phyloP scores from a whole-genome alignment of 306 rosid genomes.

The Cicer cuneatum region DNA sequence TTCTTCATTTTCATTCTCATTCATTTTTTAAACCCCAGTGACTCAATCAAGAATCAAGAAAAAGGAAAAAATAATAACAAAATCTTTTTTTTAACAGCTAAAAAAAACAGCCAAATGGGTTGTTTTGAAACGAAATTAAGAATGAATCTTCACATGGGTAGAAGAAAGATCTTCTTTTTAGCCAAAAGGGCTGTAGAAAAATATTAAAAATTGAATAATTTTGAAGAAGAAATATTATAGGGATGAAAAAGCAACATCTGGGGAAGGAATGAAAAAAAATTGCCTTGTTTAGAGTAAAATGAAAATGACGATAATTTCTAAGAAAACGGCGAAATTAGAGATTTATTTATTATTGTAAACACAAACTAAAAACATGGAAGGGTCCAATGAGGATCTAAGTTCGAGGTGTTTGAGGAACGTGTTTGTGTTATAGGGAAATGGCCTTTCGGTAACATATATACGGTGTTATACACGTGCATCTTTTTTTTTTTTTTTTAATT shows the following conservation, averaged over 20 bases:
- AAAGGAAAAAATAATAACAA: too few relatives aligned
- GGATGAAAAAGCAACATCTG: constrained; percentile 15
- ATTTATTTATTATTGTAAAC: background rate
- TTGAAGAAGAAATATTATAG: background rate
- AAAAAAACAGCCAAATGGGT: constrained; percentile 22
- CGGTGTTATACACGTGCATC: constrained; percentile 29
- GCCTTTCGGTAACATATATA: constrained; percentile 32
- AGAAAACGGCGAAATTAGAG: constrained; percentile 15
- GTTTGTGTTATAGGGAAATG: constrained; percentile 23
- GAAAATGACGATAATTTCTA: constrained; percentile 29
- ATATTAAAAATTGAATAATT: constrained; percentile 29
- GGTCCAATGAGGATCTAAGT: constrained; percentile 42
- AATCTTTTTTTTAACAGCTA: background rate
- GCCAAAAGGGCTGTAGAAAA: constrained; percentile 25
- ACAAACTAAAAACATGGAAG: background rate
- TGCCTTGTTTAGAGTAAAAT: constrained; percentile 13
- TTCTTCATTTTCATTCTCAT: constrained; percentile 52
- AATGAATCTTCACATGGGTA: constrained; percentile 9
- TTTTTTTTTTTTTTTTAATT: too few relatives aligned
- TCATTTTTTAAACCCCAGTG: constrained; percentile 56
- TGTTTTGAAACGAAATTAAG: background rate
- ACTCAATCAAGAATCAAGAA: background rate
- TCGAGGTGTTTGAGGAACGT: constrained; percentile 38
- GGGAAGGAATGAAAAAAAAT: background rate
- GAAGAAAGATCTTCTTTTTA: constrained; percentile 35